Evolutionary conservation across 768 basidiomycete genomes (phyloP).

Genomic region (Hebeloma cylindrosporum): DNA sequence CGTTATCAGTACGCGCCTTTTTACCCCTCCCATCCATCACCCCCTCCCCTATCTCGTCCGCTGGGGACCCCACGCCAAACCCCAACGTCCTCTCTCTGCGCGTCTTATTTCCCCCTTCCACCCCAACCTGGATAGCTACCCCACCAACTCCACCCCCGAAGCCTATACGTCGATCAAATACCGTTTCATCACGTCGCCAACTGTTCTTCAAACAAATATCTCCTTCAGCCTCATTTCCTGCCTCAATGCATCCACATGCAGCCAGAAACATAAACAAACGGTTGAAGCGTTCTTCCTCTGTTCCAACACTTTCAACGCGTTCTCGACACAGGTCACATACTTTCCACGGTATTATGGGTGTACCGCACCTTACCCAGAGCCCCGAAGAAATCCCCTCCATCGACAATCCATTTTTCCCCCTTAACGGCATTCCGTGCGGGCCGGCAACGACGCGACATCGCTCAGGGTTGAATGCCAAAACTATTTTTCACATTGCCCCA

Average conservation of each 20-base stretch:
- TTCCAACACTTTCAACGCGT: slow-evolving; percentile 35
- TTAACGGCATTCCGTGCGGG: slow-evolving; percentile 12
- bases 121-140: slow-evolving; percentile 58
- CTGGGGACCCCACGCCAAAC: slow-evolving; percentile 52
- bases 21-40: slow-evolving; percentile 56
- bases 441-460: slow-evolving; percentile 10
- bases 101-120: slow-evolving; percentile 24
- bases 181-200: slow-evolving; percentile 32
- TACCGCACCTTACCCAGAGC: slow-evolving; percentile 17
- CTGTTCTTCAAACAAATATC: slow-evolving; percentile 33
- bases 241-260: slow-evolving; percentile 36
- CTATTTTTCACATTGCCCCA: slow-evolving; percentile 34
- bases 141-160: slow-evolving; percentile 57
- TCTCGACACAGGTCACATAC: slow-evolving; percentile 18
- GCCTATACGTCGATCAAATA: slow-evolving; percentile 35
- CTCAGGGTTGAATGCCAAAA: slow-evolving; percentile 22
- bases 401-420: slow-evolving; percentile 17
- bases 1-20: slow-evolving; percentile 37
- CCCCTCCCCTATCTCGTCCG: slow-evolving; percentile 61
- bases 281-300: slow-evolving; percentile 41
- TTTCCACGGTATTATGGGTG: slow-evolving; percentile 17
- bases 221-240: slow-evolving; percentile 49
- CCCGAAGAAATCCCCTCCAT: slow-evolving; percentile 10
- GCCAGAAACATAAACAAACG: slow-evolving; percentile 20
- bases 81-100: slow-evolving; percentile 30